Evolutionary conservation across 2,329 filamentous ascomycete species (phyloP).

Genomic region (Apiospora rasikravindrae): DNA sequence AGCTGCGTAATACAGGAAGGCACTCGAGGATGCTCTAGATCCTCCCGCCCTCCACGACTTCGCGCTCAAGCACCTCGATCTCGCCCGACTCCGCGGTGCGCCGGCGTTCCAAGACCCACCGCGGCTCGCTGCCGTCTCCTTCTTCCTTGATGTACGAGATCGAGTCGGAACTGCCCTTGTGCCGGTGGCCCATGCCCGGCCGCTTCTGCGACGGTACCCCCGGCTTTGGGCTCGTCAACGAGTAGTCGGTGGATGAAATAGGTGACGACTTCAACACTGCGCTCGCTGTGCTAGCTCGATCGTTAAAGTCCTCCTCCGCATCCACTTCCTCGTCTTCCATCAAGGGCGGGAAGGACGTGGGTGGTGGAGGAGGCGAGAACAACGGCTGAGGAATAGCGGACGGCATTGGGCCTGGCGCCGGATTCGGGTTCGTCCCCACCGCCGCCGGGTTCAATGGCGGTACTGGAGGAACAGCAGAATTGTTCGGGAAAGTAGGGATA

Average conservation of each 20-base stretch:
- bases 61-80: conserved; percentile 67
- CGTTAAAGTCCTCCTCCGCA: neutral
- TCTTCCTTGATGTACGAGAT: conserved; percentile 72
- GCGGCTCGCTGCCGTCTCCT: conserved; percentile 56
- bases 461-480: conserved; percentile 28
- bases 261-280: neutral
- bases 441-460: conserved; percentile 27
- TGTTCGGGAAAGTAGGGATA: conserved; percentile 36
- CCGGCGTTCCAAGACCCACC: conserved; percentile 74
- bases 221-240: conserved; percentile 18
- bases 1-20: neutral
- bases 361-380: conserved; percentile 31
- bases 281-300: conserved; percentile 24
- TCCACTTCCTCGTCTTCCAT: conserved; percentile 45
- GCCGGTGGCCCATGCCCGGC: conserved; percentile 42
- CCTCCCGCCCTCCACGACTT: conserved; percentile 64
- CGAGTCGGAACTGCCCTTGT: conserved; percentile 65
- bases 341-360: conserved; percentile 41
- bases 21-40: conserved; percentile 29
- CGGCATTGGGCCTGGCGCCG: conserved; percentile 15
- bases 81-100: conserved; percentile 69
- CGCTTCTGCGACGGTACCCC: conserved; percentile 34
- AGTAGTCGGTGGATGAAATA: neutral
- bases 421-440: conserved; percentile 22
- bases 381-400: conserved; percentile 28